Percentiles rank a stretch among this genome's conserved stretches.
phyloP scores from a whole-genome alignment of 345 rosid genomes.

The Hibiscus tridactylites region DNA sequence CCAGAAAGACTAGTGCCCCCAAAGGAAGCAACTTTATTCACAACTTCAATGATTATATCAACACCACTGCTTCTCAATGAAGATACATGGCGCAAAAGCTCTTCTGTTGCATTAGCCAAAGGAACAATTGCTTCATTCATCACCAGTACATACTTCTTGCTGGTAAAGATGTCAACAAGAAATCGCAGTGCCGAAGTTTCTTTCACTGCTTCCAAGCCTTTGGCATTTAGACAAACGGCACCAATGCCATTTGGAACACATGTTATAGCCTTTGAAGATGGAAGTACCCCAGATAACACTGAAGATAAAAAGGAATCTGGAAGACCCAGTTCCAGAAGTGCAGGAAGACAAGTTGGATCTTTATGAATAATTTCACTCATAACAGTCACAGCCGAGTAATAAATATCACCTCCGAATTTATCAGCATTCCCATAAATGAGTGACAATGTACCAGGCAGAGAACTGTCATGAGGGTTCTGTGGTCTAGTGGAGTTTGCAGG shows the following conservation, averaged over 20 bases:
- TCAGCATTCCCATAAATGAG: slow-evolving; percentile 59
- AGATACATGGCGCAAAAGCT: slow-evolving; percentile 88
- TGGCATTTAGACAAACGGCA: slow-evolving; percentile 85
- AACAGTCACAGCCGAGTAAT: slow-evolving; percentile 88
- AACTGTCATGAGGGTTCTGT: slow-evolving; percentile 61
- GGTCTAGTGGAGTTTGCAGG: slow-evolving; percentile 64
- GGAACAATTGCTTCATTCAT: slow-evolving; percentile 96
- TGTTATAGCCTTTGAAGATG: slow-evolving; percentile 91
- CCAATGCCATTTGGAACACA: slow-evolving; percentile 94
- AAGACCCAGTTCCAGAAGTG: slow-evolving; percentile 77
- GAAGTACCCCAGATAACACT: slow-evolving; percentile 69
- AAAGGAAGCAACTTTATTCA: slow-evolving; percentile 64
- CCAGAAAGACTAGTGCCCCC: slow-evolving; percentile 39
- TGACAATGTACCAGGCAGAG: slow-evolving; percentile 68
- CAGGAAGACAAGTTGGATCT: slow-evolving; percentile 82
- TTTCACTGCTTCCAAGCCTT: slow-evolving; percentile 83
- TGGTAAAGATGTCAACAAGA: slow-evolving; percentile 74
- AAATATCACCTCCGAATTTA: slow-evolving; percentile 92
- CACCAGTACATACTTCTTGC: slow-evolving; percentile 75
- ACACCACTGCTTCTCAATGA: slow-evolving; percentile 77
- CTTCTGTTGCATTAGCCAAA: slow-evolving; percentile 90
- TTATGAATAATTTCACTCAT: slow-evolving; percentile 97
- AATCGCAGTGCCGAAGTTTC: slow-evolving; percentile 73
- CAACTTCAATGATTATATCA: slow-evolving; percentile 83
- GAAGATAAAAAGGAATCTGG: slow-evolving; percentile 91